A percentile compares a stretch with the other conserved stretches of the same genome.
Evolutionary conservation across 768 basidiomycete species (phyloP).

Genomic region (Mycena indigotica): DNA sequence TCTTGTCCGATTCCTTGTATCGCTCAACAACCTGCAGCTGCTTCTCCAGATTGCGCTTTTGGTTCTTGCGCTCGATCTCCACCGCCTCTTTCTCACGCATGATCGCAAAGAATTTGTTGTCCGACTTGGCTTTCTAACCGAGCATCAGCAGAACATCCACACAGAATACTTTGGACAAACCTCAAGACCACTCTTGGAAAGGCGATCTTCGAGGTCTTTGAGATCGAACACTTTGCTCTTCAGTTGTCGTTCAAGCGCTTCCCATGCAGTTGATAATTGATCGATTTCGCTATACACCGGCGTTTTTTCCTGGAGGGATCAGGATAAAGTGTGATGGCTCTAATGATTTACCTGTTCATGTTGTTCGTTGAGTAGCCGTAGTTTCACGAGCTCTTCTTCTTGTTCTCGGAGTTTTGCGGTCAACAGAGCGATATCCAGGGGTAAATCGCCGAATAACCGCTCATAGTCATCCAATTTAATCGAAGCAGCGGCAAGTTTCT

Average conservation of each 20-base stretch:
- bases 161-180: conserved; percentile 37
- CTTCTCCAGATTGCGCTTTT: conserved; percentile 51
- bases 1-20: conserved; percentile 63
- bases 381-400: conserved; percentile 64
- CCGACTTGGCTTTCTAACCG: conserved; percentile 89
- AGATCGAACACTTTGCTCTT: conserved; percentile 86
- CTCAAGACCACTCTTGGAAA: conserved; percentile 67
- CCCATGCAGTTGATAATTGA: conserved; percentile 84
- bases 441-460: conserved; percentile 58
- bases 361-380: conserved; percentile 67
- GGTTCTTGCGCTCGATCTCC: conserved; percentile 72
- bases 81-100: conserved; percentile 88
- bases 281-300: conserved; percentile 85
- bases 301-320: conserved; percentile 59
- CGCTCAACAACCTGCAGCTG: conserved; percentile 63
- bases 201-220: conserved; percentile 68
- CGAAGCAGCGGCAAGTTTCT: conserved; percentile 47
- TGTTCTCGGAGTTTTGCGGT: conserved; percentile 59
- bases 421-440: conserved; percentile 56
- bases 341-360: conserved; percentile 59
- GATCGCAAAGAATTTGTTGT: conserved; percentile 90
- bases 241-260: conserved; percentile 76
- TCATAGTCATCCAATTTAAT: conserved; percentile 63
- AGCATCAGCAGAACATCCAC: not conserved
- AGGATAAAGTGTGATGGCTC: not conserved